Evolutionary conservation across 148 eudicot genomes (phyloP).

Genomic region (Rhododendron griersonianum): DNA sequence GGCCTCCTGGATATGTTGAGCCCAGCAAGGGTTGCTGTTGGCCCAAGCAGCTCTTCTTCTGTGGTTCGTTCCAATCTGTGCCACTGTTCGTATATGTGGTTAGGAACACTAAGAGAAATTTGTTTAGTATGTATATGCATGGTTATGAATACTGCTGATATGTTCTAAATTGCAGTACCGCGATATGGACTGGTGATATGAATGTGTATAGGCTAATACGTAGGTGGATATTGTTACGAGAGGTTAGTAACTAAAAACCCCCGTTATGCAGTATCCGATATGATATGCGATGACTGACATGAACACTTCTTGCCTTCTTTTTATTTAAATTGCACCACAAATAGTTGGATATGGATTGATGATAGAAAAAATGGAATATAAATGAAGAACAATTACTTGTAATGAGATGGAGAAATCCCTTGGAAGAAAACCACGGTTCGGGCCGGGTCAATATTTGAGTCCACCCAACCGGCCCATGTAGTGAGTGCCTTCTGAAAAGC

Average conservation of each 20-base stretch:
- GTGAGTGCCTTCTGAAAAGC: constrained; percentile 72
- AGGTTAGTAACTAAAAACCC: not conserved
- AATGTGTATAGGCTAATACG: too few species aligned
- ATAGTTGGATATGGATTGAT: not conserved
- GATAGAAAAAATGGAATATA: not conserved
- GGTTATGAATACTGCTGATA: not conserved
- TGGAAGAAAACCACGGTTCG: constrained; percentile 77
- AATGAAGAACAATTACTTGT: constrained; percentile 55
- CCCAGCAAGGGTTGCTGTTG: constrained; percentile 53
- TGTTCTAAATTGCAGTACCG: not conserved
- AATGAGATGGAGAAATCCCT: constrained; percentile 95
- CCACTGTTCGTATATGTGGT: constrained; percentile 36
- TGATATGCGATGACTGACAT: not conserved
- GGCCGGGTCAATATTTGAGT: constrained; percentile 55
- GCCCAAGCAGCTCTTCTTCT: constrained; percentile 44
- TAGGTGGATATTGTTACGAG: too few species aligned
- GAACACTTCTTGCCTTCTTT: not conserved
- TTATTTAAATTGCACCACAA: not conserved
- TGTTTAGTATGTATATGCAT: not conserved
- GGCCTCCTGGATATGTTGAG: constrained; percentile 53
- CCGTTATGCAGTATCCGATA: too few species aligned
- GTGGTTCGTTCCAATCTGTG: constrained; percentile 67
- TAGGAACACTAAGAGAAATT: not conserved
- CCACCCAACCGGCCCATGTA: constrained; percentile 90
- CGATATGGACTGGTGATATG: too few species aligned